phyloP scores from a whole-genome alignment of 345 rosid genomes.

The Citrus reticulata region DNA sequence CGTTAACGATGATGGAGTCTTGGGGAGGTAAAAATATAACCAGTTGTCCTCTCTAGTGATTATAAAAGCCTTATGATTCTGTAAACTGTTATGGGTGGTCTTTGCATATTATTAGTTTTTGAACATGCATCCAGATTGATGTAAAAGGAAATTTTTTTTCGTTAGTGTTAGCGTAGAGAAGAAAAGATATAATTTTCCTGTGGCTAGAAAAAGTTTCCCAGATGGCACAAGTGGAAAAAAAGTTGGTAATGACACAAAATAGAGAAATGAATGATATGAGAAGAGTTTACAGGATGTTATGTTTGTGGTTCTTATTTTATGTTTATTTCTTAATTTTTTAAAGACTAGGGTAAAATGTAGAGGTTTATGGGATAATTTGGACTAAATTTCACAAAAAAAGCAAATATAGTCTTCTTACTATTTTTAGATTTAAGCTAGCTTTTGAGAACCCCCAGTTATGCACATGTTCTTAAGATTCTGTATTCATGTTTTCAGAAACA shows the following conservation, averaged over 20 bases:
- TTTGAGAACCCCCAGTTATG: neutral
- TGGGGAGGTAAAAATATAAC: conserved; percentile 47
- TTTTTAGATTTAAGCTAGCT: neutral
- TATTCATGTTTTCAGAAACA: neutral
- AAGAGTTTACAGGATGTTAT: neutral
- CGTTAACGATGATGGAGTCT: conserved; percentile 51
- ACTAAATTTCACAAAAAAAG: neutral
- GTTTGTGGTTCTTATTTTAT: too few relatives aligned
- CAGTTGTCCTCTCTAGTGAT: neutral
- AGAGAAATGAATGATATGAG: neutral
- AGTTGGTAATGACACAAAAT: neutral
- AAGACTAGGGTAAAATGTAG: neutral
- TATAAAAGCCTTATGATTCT: neutral
- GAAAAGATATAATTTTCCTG: too few relatives aligned
- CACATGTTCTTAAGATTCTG: neutral
- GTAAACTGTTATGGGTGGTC: neutral
- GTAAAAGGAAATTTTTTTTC: neutral
- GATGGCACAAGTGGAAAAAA: neutral
- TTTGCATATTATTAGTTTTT: neutral
- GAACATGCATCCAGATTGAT: neutral
- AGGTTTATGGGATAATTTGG: neutral
- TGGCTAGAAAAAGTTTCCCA: neutral
- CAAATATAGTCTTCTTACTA: neutral
- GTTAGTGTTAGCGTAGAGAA: neutral
- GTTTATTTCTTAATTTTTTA: too few relatives aligned